phyloP scores from a whole-genome alignment of 768 basidiomycete genomes.

The Hypsizygus marmoreus region DNA sequence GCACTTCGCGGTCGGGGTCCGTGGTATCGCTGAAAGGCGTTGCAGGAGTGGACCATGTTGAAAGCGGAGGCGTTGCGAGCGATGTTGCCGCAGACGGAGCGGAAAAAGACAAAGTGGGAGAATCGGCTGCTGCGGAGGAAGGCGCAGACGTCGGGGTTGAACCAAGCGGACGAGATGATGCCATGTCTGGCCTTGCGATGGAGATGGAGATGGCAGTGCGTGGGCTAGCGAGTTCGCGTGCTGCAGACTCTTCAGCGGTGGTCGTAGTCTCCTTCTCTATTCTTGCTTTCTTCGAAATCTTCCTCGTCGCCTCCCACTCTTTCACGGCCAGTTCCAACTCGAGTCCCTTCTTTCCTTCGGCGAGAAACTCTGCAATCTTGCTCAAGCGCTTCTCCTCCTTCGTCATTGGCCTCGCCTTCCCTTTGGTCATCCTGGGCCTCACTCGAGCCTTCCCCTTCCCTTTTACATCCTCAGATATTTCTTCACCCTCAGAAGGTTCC shows the following conservation, averaged over 20 bases:
- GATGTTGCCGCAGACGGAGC: not conserved
- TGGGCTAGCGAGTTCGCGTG: too few relatives aligned
- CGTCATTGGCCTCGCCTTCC: slow-evolving; percentile 19
- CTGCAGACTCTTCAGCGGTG: too few relatives aligned
- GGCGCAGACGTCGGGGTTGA: too few relatives aligned
- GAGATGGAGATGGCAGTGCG: not conserved
- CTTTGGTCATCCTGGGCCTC: slow-evolving; percentile 31
- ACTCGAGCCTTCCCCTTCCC: slow-evolving; percentile 38
- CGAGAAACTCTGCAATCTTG: slow-evolving; percentile 69
- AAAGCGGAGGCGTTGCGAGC: not conserved
- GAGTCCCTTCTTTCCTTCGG: slow-evolving; percentile 64
- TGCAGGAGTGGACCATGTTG: not conserved
- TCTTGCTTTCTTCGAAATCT: slow-evolving; percentile 5
- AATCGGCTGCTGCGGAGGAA: too few relatives aligned
- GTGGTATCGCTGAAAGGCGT: not conserved
- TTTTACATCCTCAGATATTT: not conserved
- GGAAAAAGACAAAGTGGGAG: too few relatives aligned
- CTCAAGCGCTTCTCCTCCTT: slow-evolving; percentile 57
- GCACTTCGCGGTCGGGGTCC: too few relatives aligned
- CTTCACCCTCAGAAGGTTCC: slow-evolving; percentile 13
- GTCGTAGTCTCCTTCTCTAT: not conserved
- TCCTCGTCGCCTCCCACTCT: slow-evolving; percentile 53
- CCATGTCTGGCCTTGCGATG: not conserved
- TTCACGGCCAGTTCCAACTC: slow-evolving; percentile 64
- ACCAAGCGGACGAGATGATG: too few relatives aligned